Percentiles rank a stretch among this genome's conserved stretches.
phyloP scores from a whole-genome alignment of 2,329 filamentous ascomycete genomes.

The Arthroderma uncinatum region DNA sequence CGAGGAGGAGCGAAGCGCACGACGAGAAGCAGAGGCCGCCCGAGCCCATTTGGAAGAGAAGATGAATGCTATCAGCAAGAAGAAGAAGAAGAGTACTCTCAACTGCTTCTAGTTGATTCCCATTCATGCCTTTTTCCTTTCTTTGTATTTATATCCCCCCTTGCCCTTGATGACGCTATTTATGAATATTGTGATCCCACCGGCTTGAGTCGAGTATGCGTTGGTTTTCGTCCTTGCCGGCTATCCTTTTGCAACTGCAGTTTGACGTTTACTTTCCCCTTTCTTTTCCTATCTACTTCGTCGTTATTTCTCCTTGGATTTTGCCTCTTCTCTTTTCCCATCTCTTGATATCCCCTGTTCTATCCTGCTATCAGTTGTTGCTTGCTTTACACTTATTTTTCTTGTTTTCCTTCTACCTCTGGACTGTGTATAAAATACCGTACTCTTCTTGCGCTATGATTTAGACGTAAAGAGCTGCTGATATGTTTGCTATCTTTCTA shows the following conservation, averaged over 20 bases:
- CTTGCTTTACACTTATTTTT: neutral
- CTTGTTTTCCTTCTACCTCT: neutral
- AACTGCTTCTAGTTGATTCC: slow-evolving; percentile 75
- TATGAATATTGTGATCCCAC: slow-evolving; percentile 11
- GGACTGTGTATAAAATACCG: neutral
- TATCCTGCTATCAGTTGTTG: neutral
- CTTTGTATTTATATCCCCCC: slow-evolving; percentile 3
- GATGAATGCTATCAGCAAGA: slow-evolving; percentile 84
- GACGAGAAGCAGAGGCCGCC: slow-evolving; percentile 79
- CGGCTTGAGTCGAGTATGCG: neutral
- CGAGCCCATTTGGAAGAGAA: slow-evolving; percentile 82
- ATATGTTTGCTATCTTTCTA: neutral
- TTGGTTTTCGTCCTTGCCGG: neutral
- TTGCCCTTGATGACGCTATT: slow-evolving; percentile 15
- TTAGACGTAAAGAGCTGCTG: neutral
- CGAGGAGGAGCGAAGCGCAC: slow-evolving; percentile 90
- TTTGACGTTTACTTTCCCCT: neutral
- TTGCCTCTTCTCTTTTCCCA: neutral
- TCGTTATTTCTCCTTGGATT: neutral
- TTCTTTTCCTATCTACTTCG: neutral
- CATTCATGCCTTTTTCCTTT: slow-evolving; percentile 1
- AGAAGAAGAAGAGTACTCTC: slow-evolving; percentile 87
- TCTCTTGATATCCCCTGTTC: neutral
- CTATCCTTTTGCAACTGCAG: neutral
- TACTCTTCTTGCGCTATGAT: neutral